phyloP scores from a whole-genome alignment of 805 yeast species.

The Ogataea thermomethanolica region DNA sequence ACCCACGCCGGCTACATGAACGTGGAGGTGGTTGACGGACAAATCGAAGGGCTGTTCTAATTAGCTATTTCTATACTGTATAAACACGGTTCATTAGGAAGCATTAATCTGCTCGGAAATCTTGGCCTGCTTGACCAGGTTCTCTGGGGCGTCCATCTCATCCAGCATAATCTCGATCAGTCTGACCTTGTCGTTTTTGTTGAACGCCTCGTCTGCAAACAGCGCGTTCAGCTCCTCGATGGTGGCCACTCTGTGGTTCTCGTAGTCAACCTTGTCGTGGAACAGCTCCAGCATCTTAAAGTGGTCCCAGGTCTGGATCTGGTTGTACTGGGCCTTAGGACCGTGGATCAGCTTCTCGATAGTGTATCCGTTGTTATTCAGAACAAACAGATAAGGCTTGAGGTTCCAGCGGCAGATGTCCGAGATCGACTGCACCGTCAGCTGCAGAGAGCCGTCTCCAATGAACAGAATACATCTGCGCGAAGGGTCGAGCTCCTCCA shows the following conservation, averaged over 20 bases:
- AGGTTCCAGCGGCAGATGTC: conserved; percentile 65
- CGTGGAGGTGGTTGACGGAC: conserved; percentile 77
- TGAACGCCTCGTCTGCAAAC: conserved; percentile 45
- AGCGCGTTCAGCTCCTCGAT: conserved; percentile 56
- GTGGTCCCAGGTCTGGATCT: conserved; percentile 69
- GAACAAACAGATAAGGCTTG: conserved; percentile 64
- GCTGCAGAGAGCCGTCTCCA: conserved; percentile 75
- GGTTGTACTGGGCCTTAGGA: conserved; percentile 59
- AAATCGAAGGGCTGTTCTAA: conserved; percentile 71
- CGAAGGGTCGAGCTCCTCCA: conserved; percentile 56
- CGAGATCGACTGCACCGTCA: conserved; percentile 71
- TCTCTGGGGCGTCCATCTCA: conserved; percentile 65
- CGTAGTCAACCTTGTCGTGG: conserved; percentile 52
- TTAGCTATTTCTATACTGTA: not conserved
- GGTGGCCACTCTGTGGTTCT: conserved; percentile 50
- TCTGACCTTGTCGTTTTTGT: conserved; percentile 56
- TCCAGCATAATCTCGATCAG: conserved; percentile 66
- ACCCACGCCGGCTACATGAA: conserved; percentile 86
- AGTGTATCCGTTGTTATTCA: conserved; percentile 73
- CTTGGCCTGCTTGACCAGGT: conserved; percentile 65
- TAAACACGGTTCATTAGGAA: conserved; percentile 6
- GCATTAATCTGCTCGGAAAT: conserved; percentile 38
- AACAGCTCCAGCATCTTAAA: conserved; percentile 53
- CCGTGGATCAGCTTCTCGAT: conserved; percentile 75
- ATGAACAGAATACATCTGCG: conserved; percentile 64